Conservation (phyloP, 768 basidiomycete species). For the Leucocoprinus birnbaumii region DNA sequence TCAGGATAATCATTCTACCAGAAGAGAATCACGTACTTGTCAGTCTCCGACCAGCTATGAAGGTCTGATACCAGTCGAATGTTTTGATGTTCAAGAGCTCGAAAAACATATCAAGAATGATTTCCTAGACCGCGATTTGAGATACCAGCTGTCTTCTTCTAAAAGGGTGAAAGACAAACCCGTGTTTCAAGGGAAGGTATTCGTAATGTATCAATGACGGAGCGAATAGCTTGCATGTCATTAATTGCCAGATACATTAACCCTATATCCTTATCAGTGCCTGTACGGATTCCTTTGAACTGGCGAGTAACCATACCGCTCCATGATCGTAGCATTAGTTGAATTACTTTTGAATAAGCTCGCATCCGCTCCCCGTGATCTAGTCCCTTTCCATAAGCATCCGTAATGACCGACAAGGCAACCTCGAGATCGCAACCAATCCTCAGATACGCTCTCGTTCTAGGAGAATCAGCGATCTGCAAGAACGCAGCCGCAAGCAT, state of each 20-base stretch:
- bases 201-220: conserved; percentile 79
- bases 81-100: conserved; percentile 89
- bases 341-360: conserved; percentile 73
- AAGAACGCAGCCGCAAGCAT: conserved; percentile 79
- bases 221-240: conserved; percentile 80
- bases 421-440: conserved; percentile 91
- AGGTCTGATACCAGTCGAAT: conserved; percentile 91
- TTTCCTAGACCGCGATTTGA: conserved; percentile 58
- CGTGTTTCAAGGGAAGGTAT: conserved; percentile 87
- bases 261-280: conserved; percentile 39
- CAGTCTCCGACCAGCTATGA: conserved; percentile 83
- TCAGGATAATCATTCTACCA: not conserved
- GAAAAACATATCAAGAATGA: conserved; percentile 92
- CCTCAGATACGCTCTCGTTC: conserved; percentile 71
- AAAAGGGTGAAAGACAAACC: conserved; percentile 41
- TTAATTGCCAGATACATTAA: conserved; percentile 93
- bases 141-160: conserved; percentile 5
- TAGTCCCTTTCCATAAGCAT: conserved; percentile 82
- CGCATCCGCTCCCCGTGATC: conserved; percentile 80
- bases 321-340: conserved; percentile 88
- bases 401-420: conserved; percentile 85
- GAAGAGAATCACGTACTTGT: conserved; percentile 52
- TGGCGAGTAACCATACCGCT: conserved; percentile 62
- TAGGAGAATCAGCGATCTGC: conserved; percentile 81
- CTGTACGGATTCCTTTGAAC: not conserved